Conservation (phyloP, 2,329 filamentous ascomycete species). For the Eurotiales sp. region DNA sequence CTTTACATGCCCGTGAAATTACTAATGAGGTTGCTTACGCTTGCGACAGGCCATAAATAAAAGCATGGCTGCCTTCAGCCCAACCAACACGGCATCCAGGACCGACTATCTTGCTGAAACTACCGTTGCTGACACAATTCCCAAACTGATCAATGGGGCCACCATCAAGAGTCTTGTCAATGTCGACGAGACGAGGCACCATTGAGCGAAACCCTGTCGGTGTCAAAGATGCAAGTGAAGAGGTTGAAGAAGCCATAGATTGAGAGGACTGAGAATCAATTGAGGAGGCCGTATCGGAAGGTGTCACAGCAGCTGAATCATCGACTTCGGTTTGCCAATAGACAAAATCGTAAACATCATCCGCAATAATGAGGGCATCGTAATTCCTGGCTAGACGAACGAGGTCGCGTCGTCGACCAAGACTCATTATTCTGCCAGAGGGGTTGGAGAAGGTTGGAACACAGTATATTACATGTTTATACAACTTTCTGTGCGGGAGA, state of each 20-base stretch:
- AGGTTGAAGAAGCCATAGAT: not conserved
- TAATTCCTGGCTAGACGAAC: constrained; percentile 68
- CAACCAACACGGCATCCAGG: constrained; percentile 80
- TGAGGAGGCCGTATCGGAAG: not conserved
- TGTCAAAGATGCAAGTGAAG: not conserved
- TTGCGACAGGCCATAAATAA: not conserved
- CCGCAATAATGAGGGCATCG: constrained; percentile 72
- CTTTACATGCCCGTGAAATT: not conserved
- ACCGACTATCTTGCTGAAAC: constrained; percentile 78
- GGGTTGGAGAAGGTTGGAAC: constrained; percentile 11
- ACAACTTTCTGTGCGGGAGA: not conserved
- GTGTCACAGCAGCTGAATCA: constrained; percentile 18
- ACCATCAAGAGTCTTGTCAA: constrained; percentile 63
- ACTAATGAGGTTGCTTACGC: not conserved
- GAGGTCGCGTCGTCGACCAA: constrained; percentile 56
- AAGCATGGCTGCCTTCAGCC: constrained; percentile 30
- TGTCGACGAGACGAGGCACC: constrained; percentile 70
- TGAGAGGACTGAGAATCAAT: not conserved
- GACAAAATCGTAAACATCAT: constrained; percentile 89
- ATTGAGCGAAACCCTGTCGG: not conserved
- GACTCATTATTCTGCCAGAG: not conserved
- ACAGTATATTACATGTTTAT: constrained; percentile 2
- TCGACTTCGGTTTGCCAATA: constrained; percentile 57
- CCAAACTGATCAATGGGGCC: constrained; percentile 62
- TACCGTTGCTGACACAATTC: constrained; percentile 75